Evolutionary conservation across 1,284 basidiomycete species (phyloP), one percentile per base, ranked within the genome.

Genomic region (Wallemia ichthyophaga): DNA sequence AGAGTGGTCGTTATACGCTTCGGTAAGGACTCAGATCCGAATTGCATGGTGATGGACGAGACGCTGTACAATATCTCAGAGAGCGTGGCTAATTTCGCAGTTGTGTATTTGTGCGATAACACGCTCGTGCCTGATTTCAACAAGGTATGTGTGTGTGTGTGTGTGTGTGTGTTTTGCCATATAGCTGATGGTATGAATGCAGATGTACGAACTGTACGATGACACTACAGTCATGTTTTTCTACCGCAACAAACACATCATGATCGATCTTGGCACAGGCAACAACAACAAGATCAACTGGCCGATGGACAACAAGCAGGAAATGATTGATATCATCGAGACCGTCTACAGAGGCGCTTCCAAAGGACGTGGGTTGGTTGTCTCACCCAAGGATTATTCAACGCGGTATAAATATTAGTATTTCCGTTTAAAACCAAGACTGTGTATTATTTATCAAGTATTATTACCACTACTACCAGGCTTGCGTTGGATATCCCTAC

Each of bases 271-370:
- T 64, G 91, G 92, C 17, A 98, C 92, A 58, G 92, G 94, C 74
- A 96, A 99, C 73, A 98, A 99, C 72, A 98, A 98, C 73, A 98
- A 99, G 73, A 94, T 95, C 70, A 94, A 92, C 70, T 95, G 89
- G 89, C 79, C 88, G 25, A 91, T 95, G 78, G 85, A 88, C 67
- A 88, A 89, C 70, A 92, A 95, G 68, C 88, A 95, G 73, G 83
- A 96, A 85, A 73, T 98, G 67, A 91, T 98, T 67, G 94, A 99
- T 69, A 92, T 98, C 64, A 82, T 98, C 65, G 92, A 98, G 72
- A 95, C 92, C 11, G 91, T 98, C 5, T 98, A 96, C 70, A 80
- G 94, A 62, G 92, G 92, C 25, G 92, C 92, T 1, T 89, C 87
- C 1, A 98, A 96, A 68, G 92, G 94, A 13, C 82, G 92, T 61